Base-by-base conservation (phyloP, 306 rosid species). In the Herpetospermum pedunculosum region DNA sequence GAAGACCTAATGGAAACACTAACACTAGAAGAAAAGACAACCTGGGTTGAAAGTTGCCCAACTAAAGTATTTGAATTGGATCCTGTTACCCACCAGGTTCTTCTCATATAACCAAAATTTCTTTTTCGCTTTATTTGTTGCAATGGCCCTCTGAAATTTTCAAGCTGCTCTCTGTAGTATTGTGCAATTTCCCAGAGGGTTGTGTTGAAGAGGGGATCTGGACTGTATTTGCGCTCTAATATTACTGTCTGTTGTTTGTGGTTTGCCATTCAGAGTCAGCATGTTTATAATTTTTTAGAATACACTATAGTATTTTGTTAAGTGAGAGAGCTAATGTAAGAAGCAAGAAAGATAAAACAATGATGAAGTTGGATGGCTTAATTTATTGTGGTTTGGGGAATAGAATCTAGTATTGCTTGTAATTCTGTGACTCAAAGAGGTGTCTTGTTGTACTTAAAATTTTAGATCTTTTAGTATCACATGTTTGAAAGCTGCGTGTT, bases 21-120 rank as follows among this genome's bases (percentile, higher is more conserved):
- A 87, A 75, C 96, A 1, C 86, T 84, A 0, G 92, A 91, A 75
- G 97, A 94, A 84, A 94, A 89, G 79, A 82, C 10, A 73, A 86
- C 82, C 58, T 91, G 96, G 99, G 83, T 94, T 78, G 99, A 89
- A 2, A 94, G 99, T 77, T 80, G 92, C 78, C 97, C 99, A 16
- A 91, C 99, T 52, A 90, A 62, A 50, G 97, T 91, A 13, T 94
- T 94, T 75, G 97, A 89, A 2, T 68, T 94, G 75, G 96, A 91
- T 79, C 81, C 89, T 23, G 76, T 59, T 9, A 94, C 92, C 0
- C 89, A 88, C 34, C 93, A 94, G 99, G 99, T 94, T 78, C 48
- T 67, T 62, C 63, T 74, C 75, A 78, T 40, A 37, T 11, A 18
- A 63, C 53, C 35, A 13, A 54, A 5, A 29, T 12, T 25, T 48